Evolutionary conservation across 495 filamentous ascomycete species (phyloP).

Genomic region (Podospora pseudopauciseta): DNA sequence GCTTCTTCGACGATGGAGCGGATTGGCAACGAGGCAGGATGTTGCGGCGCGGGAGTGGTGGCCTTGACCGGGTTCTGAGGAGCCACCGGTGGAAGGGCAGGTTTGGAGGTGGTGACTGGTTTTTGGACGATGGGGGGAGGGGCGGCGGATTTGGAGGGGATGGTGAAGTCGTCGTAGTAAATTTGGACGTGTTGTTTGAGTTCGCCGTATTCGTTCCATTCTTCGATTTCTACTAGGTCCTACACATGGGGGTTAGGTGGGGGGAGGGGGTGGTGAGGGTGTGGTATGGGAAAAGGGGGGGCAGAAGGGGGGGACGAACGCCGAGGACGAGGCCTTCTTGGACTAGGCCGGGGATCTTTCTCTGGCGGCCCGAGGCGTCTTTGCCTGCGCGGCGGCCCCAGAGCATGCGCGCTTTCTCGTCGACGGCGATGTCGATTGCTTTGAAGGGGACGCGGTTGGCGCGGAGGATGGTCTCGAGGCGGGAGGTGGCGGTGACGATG

Average conservation of each 20-base stretch:
- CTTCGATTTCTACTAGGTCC: conserved; percentile 92
- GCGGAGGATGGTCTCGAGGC: conserved; percentile 93
- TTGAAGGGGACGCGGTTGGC: conserved; percentile 92
- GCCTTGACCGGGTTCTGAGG: conserved; percentile 11
- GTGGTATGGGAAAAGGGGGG: neutral
- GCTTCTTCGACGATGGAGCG: conserved; percentile 67
- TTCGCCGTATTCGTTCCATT: conserved; percentile 99
- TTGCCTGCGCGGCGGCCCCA: conserved; percentile 77
- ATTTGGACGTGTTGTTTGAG: conserved; percentile 75
- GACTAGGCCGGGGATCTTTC: conserved; percentile 84
- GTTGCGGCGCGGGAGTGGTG: conserved; percentile 23
- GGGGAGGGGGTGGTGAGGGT: neutral
- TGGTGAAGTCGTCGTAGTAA: conserved; percentile 53
- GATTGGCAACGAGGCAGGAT: conserved; percentile 44
- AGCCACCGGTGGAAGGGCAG: conserved; percentile 22
- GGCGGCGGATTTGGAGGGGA: conserved; percentile 41
- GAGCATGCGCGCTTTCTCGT: conserved; percentile 84
- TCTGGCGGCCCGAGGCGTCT: conserved; percentile 55
- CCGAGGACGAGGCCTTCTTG: conserved; percentile 83
- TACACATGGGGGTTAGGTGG: conserved; percentile 28
- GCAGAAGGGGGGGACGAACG: conserved; percentile 44
- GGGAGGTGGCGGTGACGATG: conserved; percentile 92
- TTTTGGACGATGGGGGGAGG: conserved; percentile 32
- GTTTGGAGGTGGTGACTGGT: conserved; percentile 34
- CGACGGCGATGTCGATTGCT: conserved; percentile 85